These are phyloP conservation scores for Tinospora cordifolia DNA, from an alignment of 164 flowering plant species.

Conservation along the genomic window DNA sequence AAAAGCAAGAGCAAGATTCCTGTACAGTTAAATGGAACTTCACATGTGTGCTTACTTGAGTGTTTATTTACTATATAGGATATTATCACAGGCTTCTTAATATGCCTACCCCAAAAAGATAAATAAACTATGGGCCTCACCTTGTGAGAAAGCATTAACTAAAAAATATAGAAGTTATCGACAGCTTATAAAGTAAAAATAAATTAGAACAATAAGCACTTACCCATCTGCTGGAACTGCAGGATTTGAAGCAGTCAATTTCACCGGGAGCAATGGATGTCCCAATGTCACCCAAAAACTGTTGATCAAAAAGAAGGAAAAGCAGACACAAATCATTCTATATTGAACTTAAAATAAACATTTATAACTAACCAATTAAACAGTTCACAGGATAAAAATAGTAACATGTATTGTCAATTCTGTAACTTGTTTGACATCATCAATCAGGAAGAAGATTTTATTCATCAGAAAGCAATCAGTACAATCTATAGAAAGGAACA, in stretches of 20 bases:
- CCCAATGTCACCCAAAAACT: conserved; percentile 68
- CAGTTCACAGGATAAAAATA: neutral
- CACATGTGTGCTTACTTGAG: too few species aligned
- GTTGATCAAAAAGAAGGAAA: conserved; percentile 10
- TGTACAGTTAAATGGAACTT: too few species aligned
- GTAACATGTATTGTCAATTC: neutral
- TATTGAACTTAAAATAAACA: neutral
- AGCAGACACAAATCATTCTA: neutral
- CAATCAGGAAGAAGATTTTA: neutral
- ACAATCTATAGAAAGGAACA: neutral
- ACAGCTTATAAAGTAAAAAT: neutral
- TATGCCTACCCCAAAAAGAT: neutral
- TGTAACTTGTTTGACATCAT: neutral
- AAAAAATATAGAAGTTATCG: neutral
- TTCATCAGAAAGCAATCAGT: neutral
- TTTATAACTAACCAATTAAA: neutral
- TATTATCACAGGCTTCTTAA: neutral
- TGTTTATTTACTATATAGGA: neutral
- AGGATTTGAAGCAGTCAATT: conserved; percentile 47
- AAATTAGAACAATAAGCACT: conserved; percentile 15
- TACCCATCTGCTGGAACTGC: conserved; percentile 82
- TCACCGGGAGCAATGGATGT: conserved; percentile 72
- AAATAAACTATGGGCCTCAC: neutral
- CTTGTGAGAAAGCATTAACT: too few species aligned
- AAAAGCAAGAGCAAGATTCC: neutral